Evolutionary conservation across 1,139 yeast species (phyloP).

Genomic region (Yueomyces sp.): DNA sequence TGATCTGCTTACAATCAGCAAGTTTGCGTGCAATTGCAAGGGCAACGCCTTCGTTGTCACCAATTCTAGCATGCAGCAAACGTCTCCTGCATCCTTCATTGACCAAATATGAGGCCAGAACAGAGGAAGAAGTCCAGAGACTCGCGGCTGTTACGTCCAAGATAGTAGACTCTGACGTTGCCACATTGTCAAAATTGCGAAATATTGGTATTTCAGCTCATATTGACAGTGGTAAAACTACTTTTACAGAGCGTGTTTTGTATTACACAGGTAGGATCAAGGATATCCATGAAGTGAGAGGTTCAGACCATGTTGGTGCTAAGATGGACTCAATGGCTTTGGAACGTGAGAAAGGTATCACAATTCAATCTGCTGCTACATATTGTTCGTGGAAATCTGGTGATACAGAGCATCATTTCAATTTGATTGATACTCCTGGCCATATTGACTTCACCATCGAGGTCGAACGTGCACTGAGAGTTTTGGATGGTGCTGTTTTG

Average conservation of each 20-base stretch:
- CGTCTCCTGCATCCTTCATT: too few species aligned
- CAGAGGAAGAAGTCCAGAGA: background rate
- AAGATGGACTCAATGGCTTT: conserved; percentile 98
- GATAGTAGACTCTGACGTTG: conserved; percentile 46
- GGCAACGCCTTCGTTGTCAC: too few species aligned
- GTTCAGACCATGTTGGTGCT: conserved; percentile 96
- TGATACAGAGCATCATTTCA: conserved; percentile 62
- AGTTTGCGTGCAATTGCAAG: too few species aligned
- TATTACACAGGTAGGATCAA: conserved; percentile 95
- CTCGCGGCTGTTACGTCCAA: conserved; percentile 4
- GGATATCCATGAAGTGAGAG: conserved; percentile 96
- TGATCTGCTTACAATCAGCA: too few species aligned
- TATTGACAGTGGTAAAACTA: conserved; percentile 93
- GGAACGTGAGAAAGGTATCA: conserved; percentile 95
- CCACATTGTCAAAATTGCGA: conserved; percentile 50
- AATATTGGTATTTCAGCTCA: conserved; percentile 98
- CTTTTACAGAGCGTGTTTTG: conserved; percentile 92
- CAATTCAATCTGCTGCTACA: conserved; percentile 97
- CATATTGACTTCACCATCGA: conserved; percentile 98
- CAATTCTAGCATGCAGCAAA: too few species aligned
- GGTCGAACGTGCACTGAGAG: conserved; percentile 94
- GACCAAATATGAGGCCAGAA: background rate
- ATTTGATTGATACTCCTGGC: conserved; percentile 94
- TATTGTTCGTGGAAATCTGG: conserved; percentile 92
- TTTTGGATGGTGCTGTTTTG: conserved; percentile 92